A percentile compares a stretch with the other conserved stretches of the same genome.
These are phyloP conservation scores for Thelonectria discophora DNA, from an alignment of 2,329 filamentous ascomycete species.

Conservation along the genomic window DNA sequence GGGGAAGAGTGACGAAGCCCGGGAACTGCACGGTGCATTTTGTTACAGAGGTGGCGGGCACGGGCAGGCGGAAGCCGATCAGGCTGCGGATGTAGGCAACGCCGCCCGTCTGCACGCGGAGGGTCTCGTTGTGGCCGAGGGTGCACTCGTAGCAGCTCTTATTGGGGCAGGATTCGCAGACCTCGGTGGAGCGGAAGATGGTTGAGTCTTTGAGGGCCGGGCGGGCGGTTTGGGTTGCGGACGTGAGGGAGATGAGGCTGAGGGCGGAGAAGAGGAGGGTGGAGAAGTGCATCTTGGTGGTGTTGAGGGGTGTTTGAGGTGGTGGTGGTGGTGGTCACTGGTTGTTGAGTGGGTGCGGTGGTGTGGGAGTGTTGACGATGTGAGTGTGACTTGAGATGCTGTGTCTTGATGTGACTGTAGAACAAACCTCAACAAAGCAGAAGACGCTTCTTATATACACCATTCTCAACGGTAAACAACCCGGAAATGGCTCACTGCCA, in stretches of 20 bases:
- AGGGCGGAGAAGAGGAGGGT: background rate
- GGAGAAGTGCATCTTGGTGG: background rate
- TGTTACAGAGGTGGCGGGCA: background rate
- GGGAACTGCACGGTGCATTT: constrained; percentile 21
- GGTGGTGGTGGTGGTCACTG: too few species aligned
- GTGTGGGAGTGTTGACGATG: too few species aligned
- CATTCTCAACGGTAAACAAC: too few species aligned
- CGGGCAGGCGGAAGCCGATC: constrained; percentile 17
- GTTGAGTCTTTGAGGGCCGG: constrained; percentile 17
- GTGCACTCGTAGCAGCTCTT: constrained; percentile 18
- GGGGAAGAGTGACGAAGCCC: background rate
- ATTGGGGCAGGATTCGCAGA: constrained; percentile 5
- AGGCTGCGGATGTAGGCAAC: constrained; percentile 10
- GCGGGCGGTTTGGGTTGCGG: constrained; percentile 9
- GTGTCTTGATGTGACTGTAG: too few species aligned
- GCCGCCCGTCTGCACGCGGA: constrained; percentile 14
- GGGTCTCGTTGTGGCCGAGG: constrained; percentile 14
- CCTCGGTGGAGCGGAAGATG: constrained; percentile 18
- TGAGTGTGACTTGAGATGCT: background rate
- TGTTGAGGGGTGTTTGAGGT: background rate
- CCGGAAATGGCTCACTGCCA: background rate
- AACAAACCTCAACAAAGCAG: background rate
- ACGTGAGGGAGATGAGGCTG: background rate
- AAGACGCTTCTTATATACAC: background rate
- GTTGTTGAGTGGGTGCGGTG: too few species aligned